Evolutionary conservation across 2,329 filamentous ascomycete species (phyloP), one percentile per base, ranked within the genome.

Genomic region (Fusarium xylarioides): DNA sequence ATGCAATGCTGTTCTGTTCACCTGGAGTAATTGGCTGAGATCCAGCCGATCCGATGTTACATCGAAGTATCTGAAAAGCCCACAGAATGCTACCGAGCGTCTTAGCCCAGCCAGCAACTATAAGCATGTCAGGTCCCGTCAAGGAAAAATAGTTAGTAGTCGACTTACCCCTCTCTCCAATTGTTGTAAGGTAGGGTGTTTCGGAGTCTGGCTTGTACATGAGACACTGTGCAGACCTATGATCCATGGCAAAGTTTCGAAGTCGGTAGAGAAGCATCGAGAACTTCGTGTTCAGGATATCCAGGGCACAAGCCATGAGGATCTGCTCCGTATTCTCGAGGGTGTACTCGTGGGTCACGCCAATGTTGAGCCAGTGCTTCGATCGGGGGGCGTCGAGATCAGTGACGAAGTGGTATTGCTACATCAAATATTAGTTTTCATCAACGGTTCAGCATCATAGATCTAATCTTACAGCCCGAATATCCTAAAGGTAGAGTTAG

Each of bases 51-150:
- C 19, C 23, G 16, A 42, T 12, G 7, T 7, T 12, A 4, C 26
- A 16, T 30, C 50, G 50, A 42, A 38, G 8, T 10, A 1, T 18
- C 35, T 54, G 19, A 18, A 54, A 18, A n/a, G 2, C 11, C 11
- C 7, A 2, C 19, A 54, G 35, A 9, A 30, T 16, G 5, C 3
- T 1, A 7, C 2, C 4, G 11, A 54, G 8, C 8, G 0, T 16
- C 19, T 4, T 18, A 14, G 50, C 34, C 34, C 50, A 54, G 21
- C 3, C 5, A n/a, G 50, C 15, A 12, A 18, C 50, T 54, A 14
- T 10, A 12, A 16, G 14, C 4, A 4, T 30, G 50, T 54, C 26
- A 54, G 50, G 11, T 2, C 19, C 11, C 4, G 15, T 11, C 44
- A 18, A 10, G 1, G 11, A 2, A 38, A 14, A 10, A 7, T 6